Base-by-base conservation (phyloP, 495 filamentous ascomycete species). In the Cercophora samala region DNA sequence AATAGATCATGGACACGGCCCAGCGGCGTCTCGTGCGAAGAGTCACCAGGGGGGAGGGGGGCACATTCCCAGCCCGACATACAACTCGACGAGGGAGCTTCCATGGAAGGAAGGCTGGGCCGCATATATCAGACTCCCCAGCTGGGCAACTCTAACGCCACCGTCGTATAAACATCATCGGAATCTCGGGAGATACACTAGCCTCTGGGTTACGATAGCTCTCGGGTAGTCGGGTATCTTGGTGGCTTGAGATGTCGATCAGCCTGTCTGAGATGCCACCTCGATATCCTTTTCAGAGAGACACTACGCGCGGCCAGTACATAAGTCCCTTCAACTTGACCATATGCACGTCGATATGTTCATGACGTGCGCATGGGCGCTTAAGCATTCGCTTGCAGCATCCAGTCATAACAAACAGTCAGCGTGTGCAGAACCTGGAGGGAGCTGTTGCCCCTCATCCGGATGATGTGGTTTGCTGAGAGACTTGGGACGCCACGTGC, bases 331-430 rank as follows among this genome's bases (percentile, higher is more conserved):
- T 46, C 37, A 46, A 46, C 37, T 46, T 46, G 37, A 46, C 5
- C 26, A 19, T 25, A 66, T 29, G 58, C 37, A 21, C 53, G 64
- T 18, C 58, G 53, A 64, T 61, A 58, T n/a, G 61, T 46, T 58
- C 61, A 70, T 70, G 69, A 68, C 69, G 65, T 66, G 60, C 58
- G 61, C 62, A 55, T 46, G 63, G 60, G 69, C 69, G 69, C 69
- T 70, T 70, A 67, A 52, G 56, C 60, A 54, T 15, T 13, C 25
- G 5, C 5, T 46, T 25, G 26, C 17, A 22, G 24, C 6, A 21
- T 21, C 25, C 60, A 62, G 29, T 8, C n/a, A 56, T 4, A 56
- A 22, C 53, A 56, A 56, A 23, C 53, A 56, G 53, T 8, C 53
- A 23, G 53, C 3, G 11, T 23, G 22, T 56, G 13, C 2, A 56